A percentile compares a stretch with the other conserved stretches of the same genome.
Evolutionary conservation across 106 monocot genomes (phyloP).

Genomic region (Triglochin maritima): DNA sequence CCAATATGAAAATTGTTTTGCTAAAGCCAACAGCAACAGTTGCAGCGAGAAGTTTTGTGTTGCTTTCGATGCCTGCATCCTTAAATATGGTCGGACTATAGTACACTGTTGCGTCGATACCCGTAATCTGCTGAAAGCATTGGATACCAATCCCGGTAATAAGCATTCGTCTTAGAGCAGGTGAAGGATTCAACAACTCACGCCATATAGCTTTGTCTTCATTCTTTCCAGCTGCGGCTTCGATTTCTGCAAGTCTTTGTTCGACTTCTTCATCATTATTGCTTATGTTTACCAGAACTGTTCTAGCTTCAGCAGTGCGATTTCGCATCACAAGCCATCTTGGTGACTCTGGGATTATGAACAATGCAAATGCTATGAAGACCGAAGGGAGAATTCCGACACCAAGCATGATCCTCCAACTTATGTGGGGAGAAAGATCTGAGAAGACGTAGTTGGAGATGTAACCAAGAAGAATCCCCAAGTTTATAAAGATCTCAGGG

Average conservation of each 20-base stretch:
- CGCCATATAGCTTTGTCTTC: slow-evolving; percentile 50
- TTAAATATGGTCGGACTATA: slow-evolving; percentile 90
- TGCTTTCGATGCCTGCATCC: slow-evolving; percentile 68
- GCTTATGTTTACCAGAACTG: slow-evolving; percentile 44
- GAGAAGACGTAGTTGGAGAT: slow-evolving; percentile 86
- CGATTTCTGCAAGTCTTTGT: slow-evolving; percentile 62
- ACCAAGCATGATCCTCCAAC: slow-evolving; percentile 93
- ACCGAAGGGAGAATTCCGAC: slow-evolving; percentile 86
- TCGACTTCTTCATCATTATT: slow-evolving; percentile 50
- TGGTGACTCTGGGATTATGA: slow-evolving; percentile 87
- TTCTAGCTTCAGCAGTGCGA: slow-evolving; percentile 56
- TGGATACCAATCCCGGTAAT: slow-evolving; percentile 86
- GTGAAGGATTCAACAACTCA: slow-evolving; percentile 62
- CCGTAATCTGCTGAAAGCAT: slow-evolving; percentile 88
- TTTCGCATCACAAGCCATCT: slow-evolving; percentile 89
- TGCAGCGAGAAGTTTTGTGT: slow-evolving; percentile 52
- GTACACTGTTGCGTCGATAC: slow-evolving; percentile 90
- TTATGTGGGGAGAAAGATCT: slow-evolving; percentile 62
- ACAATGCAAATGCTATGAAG: slow-evolving; percentile 70
- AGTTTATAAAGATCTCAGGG: slow-evolving; percentile 92
- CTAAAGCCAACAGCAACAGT: slow-evolving; percentile 93
- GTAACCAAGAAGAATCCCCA: slow-evolving; percentile 91
- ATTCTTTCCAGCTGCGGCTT: slow-evolving; percentile 41
- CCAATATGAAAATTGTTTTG: slow-evolving; percentile 79
- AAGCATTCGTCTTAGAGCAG: slow-evolving; percentile 58